phyloP scores from a whole-genome alignment of 306 rosid genomes.

The Pterocarpus macrocarpus region DNA sequence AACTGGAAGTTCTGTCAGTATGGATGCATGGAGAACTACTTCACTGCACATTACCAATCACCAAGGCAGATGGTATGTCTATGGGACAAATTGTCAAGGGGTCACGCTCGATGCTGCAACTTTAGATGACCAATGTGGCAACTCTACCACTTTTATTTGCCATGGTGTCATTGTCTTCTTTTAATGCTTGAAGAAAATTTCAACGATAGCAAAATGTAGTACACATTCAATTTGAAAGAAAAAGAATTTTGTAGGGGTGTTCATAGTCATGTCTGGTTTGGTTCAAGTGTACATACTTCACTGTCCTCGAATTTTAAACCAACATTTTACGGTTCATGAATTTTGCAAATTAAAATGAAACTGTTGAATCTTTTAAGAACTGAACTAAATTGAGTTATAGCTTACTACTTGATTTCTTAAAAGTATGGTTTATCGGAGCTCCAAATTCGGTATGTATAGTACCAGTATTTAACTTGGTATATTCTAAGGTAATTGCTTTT shows the following conservation, averaged over 20 bases:
- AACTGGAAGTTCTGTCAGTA: slow-evolving; percentile 99
- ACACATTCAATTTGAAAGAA: slow-evolving; percentile 39
- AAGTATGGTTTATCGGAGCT: background rate
- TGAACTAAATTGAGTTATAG: background rate
- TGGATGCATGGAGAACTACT: slow-evolving; percentile 89
- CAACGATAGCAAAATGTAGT: slow-evolving; percentile 21
- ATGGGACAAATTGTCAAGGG: slow-evolving; percentile 87
- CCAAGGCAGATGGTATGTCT: slow-evolving; percentile 97
- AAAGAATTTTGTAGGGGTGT: slow-evolving; percentile 34
- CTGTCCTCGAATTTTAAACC: background rate
- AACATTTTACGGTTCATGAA: background rate
- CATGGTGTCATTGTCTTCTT: slow-evolving; percentile 4
- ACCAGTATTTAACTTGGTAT: background rate
- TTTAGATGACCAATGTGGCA: slow-evolving; percentile 63
- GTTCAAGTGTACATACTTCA: background rate
- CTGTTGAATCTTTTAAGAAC: background rate
- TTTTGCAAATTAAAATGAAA: slow-evolving; percentile 2
- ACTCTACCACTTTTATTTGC: background rate
- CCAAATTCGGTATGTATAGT: background rate
- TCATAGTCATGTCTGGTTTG: background rate
- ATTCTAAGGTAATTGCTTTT: background rate
- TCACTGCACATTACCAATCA: slow-evolving; percentile 97
- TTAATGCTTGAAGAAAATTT: slow-evolving; percentile 25
- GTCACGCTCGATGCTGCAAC: slow-evolving; percentile 88
- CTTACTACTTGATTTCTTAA: background rate